phyloP scores from a whole-genome alignment of 306 rosid species.

The Cucurbita argyrosperma region DNA sequence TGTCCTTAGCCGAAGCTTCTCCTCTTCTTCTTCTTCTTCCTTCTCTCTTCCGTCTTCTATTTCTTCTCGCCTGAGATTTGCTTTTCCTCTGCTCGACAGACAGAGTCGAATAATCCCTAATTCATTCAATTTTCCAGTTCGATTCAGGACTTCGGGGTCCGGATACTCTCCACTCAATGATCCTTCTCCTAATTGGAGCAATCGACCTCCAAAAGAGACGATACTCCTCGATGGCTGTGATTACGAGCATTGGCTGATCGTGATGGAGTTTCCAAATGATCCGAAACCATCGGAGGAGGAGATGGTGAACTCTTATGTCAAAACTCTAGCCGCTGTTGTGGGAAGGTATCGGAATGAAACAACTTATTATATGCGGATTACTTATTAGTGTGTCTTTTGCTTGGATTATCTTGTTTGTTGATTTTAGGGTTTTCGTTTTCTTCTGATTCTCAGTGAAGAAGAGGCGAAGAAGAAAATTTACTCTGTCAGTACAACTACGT shows the following conservation, averaged over 20 bases:
- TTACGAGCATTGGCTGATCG: constrained; percentile 86
- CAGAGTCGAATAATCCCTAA: constrained; percentile 16
- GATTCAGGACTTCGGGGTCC: constrained; percentile 41
- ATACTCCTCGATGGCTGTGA: constrained; percentile 90
- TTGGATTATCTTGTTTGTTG: neutral
- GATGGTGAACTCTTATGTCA: constrained; percentile 61
- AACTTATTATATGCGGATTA: neutral
- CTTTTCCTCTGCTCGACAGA: constrained; percentile 24
- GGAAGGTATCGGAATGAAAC: constrained; percentile 39
- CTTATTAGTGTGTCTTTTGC: too few species aligned
- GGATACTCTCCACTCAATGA: constrained; percentile 75
- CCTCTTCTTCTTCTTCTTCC: constrained; percentile 16
- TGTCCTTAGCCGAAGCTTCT: constrained; percentile 20
- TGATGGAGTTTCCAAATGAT: constrained; percentile 53
- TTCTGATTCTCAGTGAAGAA: constrained; percentile 44
- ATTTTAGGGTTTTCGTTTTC: neutral
- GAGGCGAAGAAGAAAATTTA: constrained; percentile 85
- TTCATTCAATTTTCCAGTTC: constrained; percentile 15
- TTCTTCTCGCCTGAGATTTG: constrained; percentile 29
- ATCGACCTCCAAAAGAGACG: constrained; percentile 80
- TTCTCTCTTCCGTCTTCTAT: constrained; percentile 5
- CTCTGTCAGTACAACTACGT: constrained; percentile 57
- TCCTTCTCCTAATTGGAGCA: constrained; percentile 82
- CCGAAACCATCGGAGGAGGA: constrained; percentile 73
- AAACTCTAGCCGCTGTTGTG: constrained; percentile 56